Evolutionary conservation across 2,329 filamentous ascomycete species (phyloP), one percentile per base, ranked within the genome.

Genomic region (Incumbomyces lentus): DNA sequence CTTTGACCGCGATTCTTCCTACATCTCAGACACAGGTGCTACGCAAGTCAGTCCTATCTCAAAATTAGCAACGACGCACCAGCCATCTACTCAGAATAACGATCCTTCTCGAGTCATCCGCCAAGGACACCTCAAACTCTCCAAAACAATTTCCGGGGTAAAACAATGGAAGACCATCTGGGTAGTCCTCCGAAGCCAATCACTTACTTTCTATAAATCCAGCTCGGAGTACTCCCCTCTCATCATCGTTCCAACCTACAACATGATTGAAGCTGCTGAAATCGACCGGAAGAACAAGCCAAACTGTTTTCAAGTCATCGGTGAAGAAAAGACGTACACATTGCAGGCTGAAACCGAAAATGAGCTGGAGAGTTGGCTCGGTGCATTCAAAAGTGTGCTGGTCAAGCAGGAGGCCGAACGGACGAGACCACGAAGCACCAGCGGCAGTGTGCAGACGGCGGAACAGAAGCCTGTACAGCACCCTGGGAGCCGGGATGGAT

Each of bases 81-180:
- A 26, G 4, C 22, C 22, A 4, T 26, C 22, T 26, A 8, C 22
- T 26, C 22, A 26, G 22, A 26, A 26, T 8, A 26, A 26, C 22
- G 86, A 92, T 52, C 81, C 83, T 1, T 89, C 95, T 62, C 82
- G 89, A 19, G 83, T 96, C n/a, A 77, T 96, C 37, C 95, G 86
- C 76, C 88, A 96, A 61, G 89, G 90, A 43, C 89, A 87, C 74
- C 77, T 96, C 29, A 84, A 86, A 64, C 80, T 87, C 51, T 76
- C 95, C 47, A 89, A 87, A 59, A 64, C 64, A 39, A 30, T 42
- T 7, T 75, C 82, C 17, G 87, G 88, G 7, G 78, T 98, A 46
- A 81, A 84, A 39, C 85, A 94, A 59, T 98, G 92, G 92, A 95
- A 95, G 71, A 83, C 87, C 57, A 75, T 88, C 49, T 96, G 92